Percentiles rank a stretch among this genome's conserved stretches.
phyloP scores from a whole-genome alignment of 1,284 basidiomycete genomes.

The Melanopsichium pennsylvanicum region DNA sequence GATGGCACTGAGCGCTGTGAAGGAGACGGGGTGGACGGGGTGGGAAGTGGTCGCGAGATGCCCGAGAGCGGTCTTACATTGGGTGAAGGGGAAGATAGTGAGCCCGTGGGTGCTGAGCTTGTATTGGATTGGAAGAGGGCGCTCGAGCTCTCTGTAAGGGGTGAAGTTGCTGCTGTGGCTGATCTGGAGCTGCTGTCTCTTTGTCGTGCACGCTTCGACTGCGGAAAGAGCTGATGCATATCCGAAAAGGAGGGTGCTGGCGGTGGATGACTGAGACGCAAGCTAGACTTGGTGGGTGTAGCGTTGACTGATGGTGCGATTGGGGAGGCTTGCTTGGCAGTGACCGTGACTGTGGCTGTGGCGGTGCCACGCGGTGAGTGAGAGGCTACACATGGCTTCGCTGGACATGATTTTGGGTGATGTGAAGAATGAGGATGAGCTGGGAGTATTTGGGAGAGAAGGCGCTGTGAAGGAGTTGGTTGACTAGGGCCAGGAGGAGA shows the following conservation, averaged over 20 bases:
- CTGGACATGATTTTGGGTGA: too few relatives aligned
- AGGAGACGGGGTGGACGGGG: slow-evolving; percentile 21
- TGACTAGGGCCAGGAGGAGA: slow-evolving; percentile 1
- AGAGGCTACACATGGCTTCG: too few relatives aligned
- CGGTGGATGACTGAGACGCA: slow-evolving; percentile 31
- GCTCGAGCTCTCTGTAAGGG: slow-evolving; percentile 1
- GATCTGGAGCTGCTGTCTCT: neutral
- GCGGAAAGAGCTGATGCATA: slow-evolving; percentile 10
- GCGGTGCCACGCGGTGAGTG: too few relatives aligned
- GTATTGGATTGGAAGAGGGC: neutral
- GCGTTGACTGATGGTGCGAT: neutral
- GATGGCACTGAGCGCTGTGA: slow-evolving; percentile 3
- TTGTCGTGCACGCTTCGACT: slow-evolving; percentile 18
- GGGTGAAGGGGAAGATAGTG: slow-evolving; percentile 4
- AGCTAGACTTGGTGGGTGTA: slow-evolving; percentile 12
- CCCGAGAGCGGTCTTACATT: slow-evolving; percentile 27
- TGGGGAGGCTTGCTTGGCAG: neutral
- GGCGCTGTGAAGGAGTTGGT: slow-evolving; percentile 9
- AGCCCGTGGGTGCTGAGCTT: slow-evolving; percentile 7
- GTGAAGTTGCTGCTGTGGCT: slow-evolving; percentile 3
- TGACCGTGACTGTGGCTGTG: too few relatives aligned
- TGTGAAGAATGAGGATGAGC: neutral
- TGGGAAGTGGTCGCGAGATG: slow-evolving; percentile 16
- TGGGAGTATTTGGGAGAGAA: slow-evolving; percentile 22
- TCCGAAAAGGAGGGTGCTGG: slow-evolving; percentile 13